Evolutionary conservation across 352 stramenopile genomes (phyloP), one percentile per base, ranked within the genome.

Genomic region (Thalassiosira livingstoniorum): DNA sequence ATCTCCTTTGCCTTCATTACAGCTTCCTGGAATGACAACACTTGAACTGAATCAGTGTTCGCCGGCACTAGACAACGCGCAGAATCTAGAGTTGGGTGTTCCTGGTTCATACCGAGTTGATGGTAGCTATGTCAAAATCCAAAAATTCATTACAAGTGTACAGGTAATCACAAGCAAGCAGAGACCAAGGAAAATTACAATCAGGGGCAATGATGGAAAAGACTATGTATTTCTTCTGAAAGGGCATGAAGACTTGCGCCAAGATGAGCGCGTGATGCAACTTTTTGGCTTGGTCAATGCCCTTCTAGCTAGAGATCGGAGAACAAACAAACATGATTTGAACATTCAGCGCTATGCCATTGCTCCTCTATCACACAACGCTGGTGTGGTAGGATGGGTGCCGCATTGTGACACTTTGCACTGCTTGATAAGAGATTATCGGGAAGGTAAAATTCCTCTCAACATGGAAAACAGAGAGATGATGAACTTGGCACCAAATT

Each of bases 201-300:
- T 99, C 35, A 82, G 95, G 10, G 98, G 97, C 23, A 98, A 96
- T 66, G 98, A 99, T 87, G 98, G 98, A 0, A 92, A 98, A 47
- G 95, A 99, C 82, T 99, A 99, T 93, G 95, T 98, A 74, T 99
- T 99, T 80, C 88, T 99, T 57, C 92, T 99, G 0, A 99, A 99
- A 89, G 98, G 98, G 18, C 97, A 99, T 83, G 98, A 99, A 88
- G 98, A 99, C 92, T 86, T 99, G 58, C 90, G 98, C 23, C 98
- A 99, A 89, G 98, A 99, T 83, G 98, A 99, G 87, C 93, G 97
- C 27, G 97, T 99, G 43, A 99, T 99, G 93, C 98, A 99, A 87
- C 87, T 99, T 0, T 99, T 99, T 88, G 98, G 97, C 2, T 92
- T 99, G n/a, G 97, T 99, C 53, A 99, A 99, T 90, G 97, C 97